Base-by-base conservation (phyloP, 2,329 filamentous ascomycete species). In the Exophiala sideris region DNA sequence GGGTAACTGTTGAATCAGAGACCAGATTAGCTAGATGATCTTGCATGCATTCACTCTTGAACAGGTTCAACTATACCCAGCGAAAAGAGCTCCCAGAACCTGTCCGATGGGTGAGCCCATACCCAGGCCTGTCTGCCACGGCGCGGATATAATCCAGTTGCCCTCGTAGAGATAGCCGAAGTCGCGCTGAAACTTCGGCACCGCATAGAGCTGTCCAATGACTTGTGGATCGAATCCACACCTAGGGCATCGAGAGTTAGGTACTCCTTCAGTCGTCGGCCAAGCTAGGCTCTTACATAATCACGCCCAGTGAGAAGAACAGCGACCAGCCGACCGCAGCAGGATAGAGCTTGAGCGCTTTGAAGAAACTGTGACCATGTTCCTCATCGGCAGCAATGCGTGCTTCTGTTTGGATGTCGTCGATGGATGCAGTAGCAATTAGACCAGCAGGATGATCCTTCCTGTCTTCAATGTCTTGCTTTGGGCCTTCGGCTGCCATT, bases 201-300 rank as follows among this genome's bases (percentile, higher is more conserved):
- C 79, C 2, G 80, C 77, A 61, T 82, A 85, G 49, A 87, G 74
- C 56, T 83, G 83, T 20, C 82, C 82, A 14, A 86, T 74, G 8
- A 87, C 75, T 65, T 86, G 83, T 0, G 82, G 80, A 64, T 86
- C 83, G 62, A 86, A 87, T 5, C 59, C 62, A 40, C 52, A 55
- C 55, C 50, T 58, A 16, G 14, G 14, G 34, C 14, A 53, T 20
- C 32, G 20, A 48, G 20, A 12, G 18, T 42, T 35, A 50, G 16
- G 16, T 45, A 14, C 3, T 40, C 21, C 42, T 11, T 32, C 91
- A 91, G 75, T 86, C 89, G 64, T 91, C 83, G 48, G 92, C 76
- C 63, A 82, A 85, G 57, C 92, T 78, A 67, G 91, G 95, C 32
- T 48, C 60, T 62, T 45, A 61, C 67, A 70, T 69, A 46, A 70